Percentiles rank a stretch among this genome's conserved stretches.
These are phyloP conservation scores for Flaveria sonorensis DNA, from an alignment of 129 eudicot species.

Conservation along the genomic window DNA sequence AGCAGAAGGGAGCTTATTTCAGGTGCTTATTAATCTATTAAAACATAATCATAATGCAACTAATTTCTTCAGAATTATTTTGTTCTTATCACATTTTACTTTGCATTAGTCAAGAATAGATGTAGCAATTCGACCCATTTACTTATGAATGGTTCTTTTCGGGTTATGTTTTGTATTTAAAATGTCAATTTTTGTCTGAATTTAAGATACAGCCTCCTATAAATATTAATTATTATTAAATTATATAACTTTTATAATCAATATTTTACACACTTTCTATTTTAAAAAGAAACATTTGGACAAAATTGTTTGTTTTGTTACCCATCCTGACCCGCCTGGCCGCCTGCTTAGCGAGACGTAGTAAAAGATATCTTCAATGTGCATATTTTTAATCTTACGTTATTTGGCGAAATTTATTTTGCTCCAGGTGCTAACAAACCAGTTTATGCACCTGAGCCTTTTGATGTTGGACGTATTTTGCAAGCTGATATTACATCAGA, in stretches of 20 bases:
- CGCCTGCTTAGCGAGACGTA: background rate
- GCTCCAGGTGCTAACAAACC: slow-evolving; percentile 83
- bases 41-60: background rate
- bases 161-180: background rate
- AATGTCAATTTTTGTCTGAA: background rate
- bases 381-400: background rate
- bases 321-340: background rate
- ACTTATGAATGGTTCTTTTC: background rate
- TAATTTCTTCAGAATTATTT: slow-evolving; percentile 3
- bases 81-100: background rate
- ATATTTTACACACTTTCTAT: background rate
- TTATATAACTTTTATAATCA: slow-evolving; percentile 1
- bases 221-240: background rate
- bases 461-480: slow-evolving; percentile 82
- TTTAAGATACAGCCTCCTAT: background rate
- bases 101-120: background rate
- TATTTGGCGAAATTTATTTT: background rate
- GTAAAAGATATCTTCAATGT: background rate
- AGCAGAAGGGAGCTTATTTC: slow-evolving; percentile 86
- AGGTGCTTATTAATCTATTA: slow-evolving; percentile 43
- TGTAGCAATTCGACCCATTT: background rate
- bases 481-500: slow-evolving; percentile 78
- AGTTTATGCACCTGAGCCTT: slow-evolving; percentile 92
- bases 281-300: background rate
- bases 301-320: background rate